Evolutionary conservation across 2,329 filamentous ascomycete genomes (phyloP).

Genomic region (Cryphonectria nitschkei): DNA sequence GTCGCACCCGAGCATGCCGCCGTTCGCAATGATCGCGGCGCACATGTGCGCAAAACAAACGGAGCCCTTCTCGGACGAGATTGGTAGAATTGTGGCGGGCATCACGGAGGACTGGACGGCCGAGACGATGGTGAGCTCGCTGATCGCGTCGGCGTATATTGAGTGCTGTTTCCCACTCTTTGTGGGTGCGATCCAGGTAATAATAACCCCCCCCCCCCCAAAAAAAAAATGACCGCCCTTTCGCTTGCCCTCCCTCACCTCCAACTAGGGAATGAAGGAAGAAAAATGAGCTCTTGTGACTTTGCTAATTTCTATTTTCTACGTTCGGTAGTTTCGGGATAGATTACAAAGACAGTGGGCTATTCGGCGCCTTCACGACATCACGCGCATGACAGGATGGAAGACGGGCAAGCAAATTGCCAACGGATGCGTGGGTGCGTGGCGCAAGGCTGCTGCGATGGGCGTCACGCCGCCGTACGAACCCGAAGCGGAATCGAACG

Average conservation of each 20-base stretch:
- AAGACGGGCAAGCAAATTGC: conserved; percentile 82
- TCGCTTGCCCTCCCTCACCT: conserved; percentile 43
- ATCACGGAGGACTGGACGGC: conserved; percentile 59
- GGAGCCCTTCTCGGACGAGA: conserved; percentile 68
- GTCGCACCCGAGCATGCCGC: conserved; percentile 86
- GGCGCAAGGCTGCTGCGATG: conserved; percentile 74
- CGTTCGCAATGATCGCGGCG: conserved; percentile 85
- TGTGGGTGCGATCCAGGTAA: conserved; percentile 77
- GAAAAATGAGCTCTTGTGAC: background rate
- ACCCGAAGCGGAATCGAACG: conserved; percentile 40
- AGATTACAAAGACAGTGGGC: conserved; percentile 76
- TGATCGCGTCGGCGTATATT: conserved; percentile 78
- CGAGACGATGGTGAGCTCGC: conserved; percentile 68
- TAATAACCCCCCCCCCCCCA: conserved; percentile 22
- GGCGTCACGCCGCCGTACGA: conserved; percentile 78
- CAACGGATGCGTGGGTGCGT: conserved; percentile 80
- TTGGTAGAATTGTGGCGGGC: conserved; percentile 82
- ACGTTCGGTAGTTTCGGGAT: conserved; percentile 65
- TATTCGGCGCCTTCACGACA: conserved; percentile 72
- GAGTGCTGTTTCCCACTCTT: conserved; percentile 84
- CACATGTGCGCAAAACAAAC: conserved; percentile 77
- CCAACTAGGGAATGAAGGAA: too few relatives aligned
- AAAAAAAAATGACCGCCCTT: background rate
- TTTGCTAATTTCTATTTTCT: background rate
- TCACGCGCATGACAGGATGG: conserved; percentile 84